Conservation (phyloP, 805 yeast species). For the Candida railenensis region DNA sequence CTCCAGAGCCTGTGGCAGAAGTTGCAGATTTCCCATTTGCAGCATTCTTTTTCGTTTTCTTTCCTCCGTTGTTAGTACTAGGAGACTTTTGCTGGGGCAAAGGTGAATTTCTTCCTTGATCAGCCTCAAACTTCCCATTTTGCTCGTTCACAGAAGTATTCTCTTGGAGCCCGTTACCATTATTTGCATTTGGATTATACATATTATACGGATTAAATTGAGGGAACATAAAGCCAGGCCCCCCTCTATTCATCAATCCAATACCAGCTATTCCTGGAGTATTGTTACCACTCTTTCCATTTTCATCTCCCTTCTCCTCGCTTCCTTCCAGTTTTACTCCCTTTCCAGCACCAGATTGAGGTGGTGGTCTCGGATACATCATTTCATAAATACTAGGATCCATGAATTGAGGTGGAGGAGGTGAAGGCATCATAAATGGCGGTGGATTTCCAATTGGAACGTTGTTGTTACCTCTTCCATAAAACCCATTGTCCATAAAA, state of each 20-base stretch:
- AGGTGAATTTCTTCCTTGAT: not conserved
- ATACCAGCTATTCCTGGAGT: conserved; percentile 17
- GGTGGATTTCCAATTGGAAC: conserved; percentile 21
- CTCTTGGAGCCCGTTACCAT: not conserved
- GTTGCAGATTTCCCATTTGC: not conserved
- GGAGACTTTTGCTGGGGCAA: conserved; percentile 5
- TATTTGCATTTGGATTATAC: conserved; percentile 19
- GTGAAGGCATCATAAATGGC: conserved; percentile 38
- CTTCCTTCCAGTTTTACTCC: not conserved
- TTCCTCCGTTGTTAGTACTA: not conserved
- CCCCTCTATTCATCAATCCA: conserved; percentile 36
- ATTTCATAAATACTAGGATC: conserved; percentile 31
- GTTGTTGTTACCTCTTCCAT: conserved; percentile 2
- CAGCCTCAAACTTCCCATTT: not conserved
- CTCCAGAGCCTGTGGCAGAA: not conserved
- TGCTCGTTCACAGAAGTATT: not conserved
- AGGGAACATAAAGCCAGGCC: conserved; percentile 44
- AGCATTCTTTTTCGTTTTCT: not conserved
- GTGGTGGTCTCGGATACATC: conserved; percentile 3
- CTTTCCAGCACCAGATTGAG: not conserved
- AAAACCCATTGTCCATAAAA: conserved; percentile 24
- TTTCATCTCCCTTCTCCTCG: not conserved
- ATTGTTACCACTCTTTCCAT: not conserved
- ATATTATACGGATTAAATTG: conserved; percentile 49
- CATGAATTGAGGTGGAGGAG: conserved; percentile 32